These are phyloP conservation scores for Saposhnikovia divaricata DNA, from an alignment of 129 eudicot genomes.

Conservation along the genomic window DNA sequence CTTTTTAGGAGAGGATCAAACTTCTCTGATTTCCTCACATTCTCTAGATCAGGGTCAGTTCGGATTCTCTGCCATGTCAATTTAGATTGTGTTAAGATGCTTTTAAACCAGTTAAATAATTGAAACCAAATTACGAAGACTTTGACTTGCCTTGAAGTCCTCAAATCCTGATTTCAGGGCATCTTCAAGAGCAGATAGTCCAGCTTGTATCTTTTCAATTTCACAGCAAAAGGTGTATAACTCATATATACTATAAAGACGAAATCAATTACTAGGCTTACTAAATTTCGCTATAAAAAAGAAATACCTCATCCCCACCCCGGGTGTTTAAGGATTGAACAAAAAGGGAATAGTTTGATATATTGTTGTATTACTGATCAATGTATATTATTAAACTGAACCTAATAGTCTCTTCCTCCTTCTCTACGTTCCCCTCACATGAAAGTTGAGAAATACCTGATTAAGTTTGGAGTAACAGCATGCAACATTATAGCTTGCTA, in stretches of 20 bases:
- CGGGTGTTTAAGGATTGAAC: background rate
- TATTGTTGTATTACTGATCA: background rate
- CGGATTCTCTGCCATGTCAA: slow-evolving; percentile 67
- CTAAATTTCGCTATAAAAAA: too few relatives aligned
- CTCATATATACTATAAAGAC: background rate
- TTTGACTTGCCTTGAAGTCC: slow-evolving; percentile 68
- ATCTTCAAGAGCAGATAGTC: slow-evolving; percentile 84
- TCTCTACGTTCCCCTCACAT: background rate
- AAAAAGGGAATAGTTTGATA: background rate
- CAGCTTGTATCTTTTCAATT: slow-evolving; percentile 76
- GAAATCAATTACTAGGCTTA: background rate
- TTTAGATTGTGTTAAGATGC: background rate
- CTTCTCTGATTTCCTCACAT: slow-evolving; percentile 54
- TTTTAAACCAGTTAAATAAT: background rate
- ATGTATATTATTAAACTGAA: background rate
- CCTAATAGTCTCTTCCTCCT: background rate
- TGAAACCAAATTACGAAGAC: background rate
- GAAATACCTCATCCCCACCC: too few relatives aligned
- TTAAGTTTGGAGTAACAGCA: slow-evolving; percentile 94
- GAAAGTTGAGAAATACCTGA: slow-evolving; percentile 38
- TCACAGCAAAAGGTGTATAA: background rate
- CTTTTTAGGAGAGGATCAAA: slow-evolving; percentile 69
- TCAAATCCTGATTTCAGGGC: slow-evolving; percentile 76
- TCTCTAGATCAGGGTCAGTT: slow-evolving; percentile 80
- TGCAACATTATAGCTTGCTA: slow-evolving; percentile 95